These are phyloP conservation scores for Talaromyces sp. DNA, from an alignment of 2,329 filamentous ascomycete species.

Conservation along the genomic window DNA sequence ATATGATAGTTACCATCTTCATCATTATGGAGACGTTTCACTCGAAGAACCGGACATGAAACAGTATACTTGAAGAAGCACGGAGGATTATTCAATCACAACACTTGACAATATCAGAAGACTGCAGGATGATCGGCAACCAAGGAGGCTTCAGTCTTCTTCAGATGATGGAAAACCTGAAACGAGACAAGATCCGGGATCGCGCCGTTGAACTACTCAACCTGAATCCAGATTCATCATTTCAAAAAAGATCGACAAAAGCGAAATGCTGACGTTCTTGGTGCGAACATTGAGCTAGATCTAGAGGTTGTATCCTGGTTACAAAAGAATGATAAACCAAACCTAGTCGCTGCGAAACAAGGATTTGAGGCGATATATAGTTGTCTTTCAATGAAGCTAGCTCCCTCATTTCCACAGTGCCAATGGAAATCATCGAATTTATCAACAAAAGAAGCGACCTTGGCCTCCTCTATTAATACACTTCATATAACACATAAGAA, in stretches of 20 bases:
- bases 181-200: neutral
- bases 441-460: constrained; percentile 5
- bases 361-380: too few species aligned
- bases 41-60: neutral
- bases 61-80: neutral
- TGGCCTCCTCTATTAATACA: neutral
- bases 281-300: too few species aligned
- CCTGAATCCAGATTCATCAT: neutral
- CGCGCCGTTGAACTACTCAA: neutral
- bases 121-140: constrained; percentile 9
- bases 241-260: neutral
- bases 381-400: too few species aligned
- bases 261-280: too few species aligned
- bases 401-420: constrained; percentile 3
- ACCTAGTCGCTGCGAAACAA: too few species aligned
- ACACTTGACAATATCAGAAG: neutral
- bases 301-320: too few species aligned
- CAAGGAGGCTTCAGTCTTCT: constrained; percentile 1
- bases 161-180: constrained; percentile 1
- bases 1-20: constrained; percentile 2
- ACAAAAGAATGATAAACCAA: too few species aligned
- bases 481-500: neutral
- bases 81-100: constrained; percentile 2
- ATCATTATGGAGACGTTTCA: neutral
- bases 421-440: neutral